phyloP scores from a whole-genome alignment of 2,329 filamentous ascomycete genomes.

The Byssoonygena ceratinophila region DNA sequence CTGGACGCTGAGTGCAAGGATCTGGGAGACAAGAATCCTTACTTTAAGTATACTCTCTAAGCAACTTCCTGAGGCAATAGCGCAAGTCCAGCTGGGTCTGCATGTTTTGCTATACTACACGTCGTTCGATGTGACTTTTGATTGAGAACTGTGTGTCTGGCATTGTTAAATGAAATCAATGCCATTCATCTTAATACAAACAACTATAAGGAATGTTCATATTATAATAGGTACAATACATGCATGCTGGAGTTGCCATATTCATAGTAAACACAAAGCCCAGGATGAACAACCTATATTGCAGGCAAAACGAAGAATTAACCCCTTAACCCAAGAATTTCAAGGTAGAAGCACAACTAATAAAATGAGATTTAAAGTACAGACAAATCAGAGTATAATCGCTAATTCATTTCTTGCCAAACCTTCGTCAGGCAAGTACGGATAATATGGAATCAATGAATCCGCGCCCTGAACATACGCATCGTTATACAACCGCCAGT shows the following conservation, averaged over 20 bases:
- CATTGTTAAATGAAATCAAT: too few relatives aligned
- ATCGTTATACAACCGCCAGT: constrained; percentile 96
- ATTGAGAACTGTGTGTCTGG: too few relatives aligned
- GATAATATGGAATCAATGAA: constrained; percentile 93
- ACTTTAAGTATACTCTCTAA: constrained; percentile 7
- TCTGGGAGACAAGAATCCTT: constrained; percentile 1
- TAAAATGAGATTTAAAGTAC: not conserved
- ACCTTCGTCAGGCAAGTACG: constrained; percentile 69
- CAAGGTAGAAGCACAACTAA: not conserved
- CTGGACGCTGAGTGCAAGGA: constrained; percentile 2
- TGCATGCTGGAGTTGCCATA: too few relatives aligned
- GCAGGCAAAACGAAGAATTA: too few relatives aligned
- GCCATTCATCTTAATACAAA: too few relatives aligned
- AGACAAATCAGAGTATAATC: constrained; percentile 56
- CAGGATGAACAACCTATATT: too few relatives aligned
- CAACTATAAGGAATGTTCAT: too few relatives aligned
- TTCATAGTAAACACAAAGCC: too few relatives aligned
- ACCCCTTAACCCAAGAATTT: not conserved
- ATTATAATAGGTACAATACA: not conserved
- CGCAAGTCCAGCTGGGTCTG: not conserved
- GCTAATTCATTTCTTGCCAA: constrained; percentile 69
- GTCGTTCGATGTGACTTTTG: too few relatives aligned
- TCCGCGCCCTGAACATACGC: constrained; percentile 90
- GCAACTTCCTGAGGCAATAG: not conserved
- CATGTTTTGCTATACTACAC: too few relatives aligned